phyloP scores from a whole-genome alignment of 108 stramenopile species.

The Nannochloropsis oceanica region DNA sequence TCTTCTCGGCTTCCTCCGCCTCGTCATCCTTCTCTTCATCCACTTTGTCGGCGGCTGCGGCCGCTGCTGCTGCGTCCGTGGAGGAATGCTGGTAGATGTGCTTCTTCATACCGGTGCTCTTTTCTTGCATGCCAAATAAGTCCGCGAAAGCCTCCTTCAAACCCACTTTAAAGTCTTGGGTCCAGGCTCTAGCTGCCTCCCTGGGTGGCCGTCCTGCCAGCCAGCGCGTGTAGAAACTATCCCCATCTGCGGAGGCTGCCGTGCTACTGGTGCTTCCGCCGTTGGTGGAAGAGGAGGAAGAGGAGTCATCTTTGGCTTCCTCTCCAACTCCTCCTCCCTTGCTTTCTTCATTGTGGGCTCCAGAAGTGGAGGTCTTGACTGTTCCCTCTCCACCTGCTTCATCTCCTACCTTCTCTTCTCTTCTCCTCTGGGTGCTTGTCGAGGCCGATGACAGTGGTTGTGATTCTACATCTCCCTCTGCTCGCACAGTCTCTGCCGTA shows the following conservation, averaged over 20 bases:
- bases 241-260: not conserved
- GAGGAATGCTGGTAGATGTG: not conserved
- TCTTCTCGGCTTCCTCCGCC: conserved; percentile 1
- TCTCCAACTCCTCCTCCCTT: not conserved
- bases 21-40: not conserved
- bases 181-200: not conserved
- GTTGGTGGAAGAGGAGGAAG: not conserved
- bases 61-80: not conserved
- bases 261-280: not conserved
- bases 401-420: not conserved
- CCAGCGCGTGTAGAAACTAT: not conserved
- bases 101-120: not conserved
- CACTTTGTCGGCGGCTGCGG: not conserved
- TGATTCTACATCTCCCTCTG: no score
- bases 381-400: not conserved
- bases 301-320: not conserved
- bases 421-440: not conserved
- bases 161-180: not conserved
- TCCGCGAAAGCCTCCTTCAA: not conserved
- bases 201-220: not conserved
- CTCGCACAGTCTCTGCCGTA: no score
- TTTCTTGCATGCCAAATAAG: not conserved
- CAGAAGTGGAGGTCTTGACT: not conserved
- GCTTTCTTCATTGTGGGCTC: not conserved
- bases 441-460: no score